Percentiles rank a stretch among this genome's conserved stretches.
phyloP scores from a whole-genome alignment of 2,329 filamentous ascomycete genomes.

The Chrysoporthe cubensis region DNA sequence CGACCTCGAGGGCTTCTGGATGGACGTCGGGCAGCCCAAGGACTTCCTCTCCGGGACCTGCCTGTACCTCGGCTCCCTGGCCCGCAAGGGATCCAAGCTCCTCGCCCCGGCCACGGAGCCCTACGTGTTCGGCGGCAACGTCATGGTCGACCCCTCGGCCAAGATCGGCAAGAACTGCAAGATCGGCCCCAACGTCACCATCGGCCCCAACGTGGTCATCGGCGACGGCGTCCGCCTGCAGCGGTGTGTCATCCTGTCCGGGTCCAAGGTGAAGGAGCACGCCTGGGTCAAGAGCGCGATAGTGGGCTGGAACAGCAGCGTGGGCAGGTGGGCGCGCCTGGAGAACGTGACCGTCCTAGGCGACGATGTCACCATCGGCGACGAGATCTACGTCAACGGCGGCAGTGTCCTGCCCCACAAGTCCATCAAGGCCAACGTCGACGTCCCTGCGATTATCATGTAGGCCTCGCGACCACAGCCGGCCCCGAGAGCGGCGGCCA shows the following conservation, averaged over 20 bases:
- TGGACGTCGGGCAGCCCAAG: slow-evolving; percentile 98
- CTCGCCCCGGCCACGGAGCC: slow-evolving; percentile 75
- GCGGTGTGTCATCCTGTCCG: slow-evolving; percentile 85
- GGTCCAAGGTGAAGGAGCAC: slow-evolving; percentile 96
- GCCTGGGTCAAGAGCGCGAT: slow-evolving; percentile 99
- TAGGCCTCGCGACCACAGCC: slow-evolving; percentile 41
- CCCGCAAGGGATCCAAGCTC: slow-evolving; percentile 86
- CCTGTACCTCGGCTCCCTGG: slow-evolving; percentile 89
- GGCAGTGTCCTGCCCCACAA: slow-evolving; percentile 96
- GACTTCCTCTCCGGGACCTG: slow-evolving; percentile 97
- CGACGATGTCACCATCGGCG: slow-evolving; percentile 95
- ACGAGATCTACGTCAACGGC: slow-evolving; percentile 98
- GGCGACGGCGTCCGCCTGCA: slow-evolving; percentile 94
- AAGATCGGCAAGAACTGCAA: slow-evolving; percentile 99
- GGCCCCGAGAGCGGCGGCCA: background rate
- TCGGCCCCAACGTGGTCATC: slow-evolving; percentile 89
- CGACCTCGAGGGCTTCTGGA: slow-evolving; percentile 97
- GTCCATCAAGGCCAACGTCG: slow-evolving; percentile 98
- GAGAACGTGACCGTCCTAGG: slow-evolving; percentile 98
- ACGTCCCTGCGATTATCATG: slow-evolving; percentile 74
- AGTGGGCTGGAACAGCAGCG: slow-evolving; percentile 96
- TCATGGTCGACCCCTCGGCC: slow-evolving; percentile 89
- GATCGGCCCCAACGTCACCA: slow-evolving; percentile 95
- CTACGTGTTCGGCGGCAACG: slow-evolving; percentile 91
- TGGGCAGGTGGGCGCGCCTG: slow-evolving; percentile 92